A percentile compares a stretch with the other conserved stretches of the same genome.
Evolutionary conservation across 1,284 basidiomycete species (phyloP).

Genomic region (Meripilus lineatus): DNA sequence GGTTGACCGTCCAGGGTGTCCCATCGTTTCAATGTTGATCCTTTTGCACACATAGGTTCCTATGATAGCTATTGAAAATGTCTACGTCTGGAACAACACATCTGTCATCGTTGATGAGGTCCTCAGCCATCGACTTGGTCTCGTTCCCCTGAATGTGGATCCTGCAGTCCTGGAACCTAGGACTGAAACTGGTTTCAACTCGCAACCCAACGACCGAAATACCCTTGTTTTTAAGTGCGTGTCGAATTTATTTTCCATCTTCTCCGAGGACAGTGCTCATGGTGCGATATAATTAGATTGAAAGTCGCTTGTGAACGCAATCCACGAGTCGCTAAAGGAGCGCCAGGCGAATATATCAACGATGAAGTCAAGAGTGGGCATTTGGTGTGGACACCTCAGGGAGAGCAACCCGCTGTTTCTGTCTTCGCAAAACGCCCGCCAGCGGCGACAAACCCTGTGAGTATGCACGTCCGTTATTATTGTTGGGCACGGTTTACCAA

Average conservation of each 20-base stretch:
- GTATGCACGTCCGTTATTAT: neutral
- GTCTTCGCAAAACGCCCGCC: conserved; percentile 54
- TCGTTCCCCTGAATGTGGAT: conserved; percentile 88
- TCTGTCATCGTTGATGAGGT: conserved; percentile 95
- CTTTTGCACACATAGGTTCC: conserved; percentile 62
- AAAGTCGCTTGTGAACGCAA: conserved; percentile 66
- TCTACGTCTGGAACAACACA: conserved; percentile 96
- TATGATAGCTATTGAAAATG: conserved; percentile 89
- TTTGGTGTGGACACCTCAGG: conserved; percentile 80
- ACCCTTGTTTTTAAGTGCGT: conserved; percentile 75
- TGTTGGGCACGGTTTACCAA: too few relatives aligned
- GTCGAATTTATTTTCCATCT: neutral
- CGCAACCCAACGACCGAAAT: conserved; percentile 81
- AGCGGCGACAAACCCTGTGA: conserved; percentile 59
- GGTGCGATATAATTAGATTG: conserved; percentile 36
- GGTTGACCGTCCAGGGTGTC: conserved; percentile 21
- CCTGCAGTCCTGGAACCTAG: conserved; percentile 54
- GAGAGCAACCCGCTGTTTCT: conserved; percentile 65
- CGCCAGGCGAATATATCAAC: conserved; percentile 17
- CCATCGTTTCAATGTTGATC: conserved; percentile 1
- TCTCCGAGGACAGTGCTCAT: neutral
- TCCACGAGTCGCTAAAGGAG: conserved; percentile 23
- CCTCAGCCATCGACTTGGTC: conserved; percentile 84
- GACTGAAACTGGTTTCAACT: conserved; percentile 31
- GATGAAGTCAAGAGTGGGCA: conserved; percentile 69